Base-by-base conservation (phyloP, 1,284 basidiomycete species). In the Volvariella surrecta region DNA sequence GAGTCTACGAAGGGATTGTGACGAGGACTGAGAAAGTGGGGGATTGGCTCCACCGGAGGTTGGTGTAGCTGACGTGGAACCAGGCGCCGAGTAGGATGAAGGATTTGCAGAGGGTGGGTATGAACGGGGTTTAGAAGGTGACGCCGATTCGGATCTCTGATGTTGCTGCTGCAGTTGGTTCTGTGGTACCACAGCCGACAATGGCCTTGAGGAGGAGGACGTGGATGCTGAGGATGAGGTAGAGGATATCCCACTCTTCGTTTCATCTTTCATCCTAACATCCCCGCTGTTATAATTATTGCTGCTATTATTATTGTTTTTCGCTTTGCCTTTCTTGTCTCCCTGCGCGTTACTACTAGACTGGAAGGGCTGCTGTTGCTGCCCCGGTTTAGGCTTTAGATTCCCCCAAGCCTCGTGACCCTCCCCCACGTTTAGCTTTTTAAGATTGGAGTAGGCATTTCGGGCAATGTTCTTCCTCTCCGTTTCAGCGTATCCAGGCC, bases 391-490 rank as follows among this genome's bases (percentile, higher is more conserved):
- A 4, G 34, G 34, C n/a, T 35, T 35, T 7, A 19, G 6, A 19
- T 7, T 7, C 13, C 15, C 56, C 82, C 82, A 85, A 6, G 64
- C 58, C 3, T 75, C 66, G 58, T 84, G 75, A 10, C 60, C 64
- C 40, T 76, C 67, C 4, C 76, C 72, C 48, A 82, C 73, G 30
- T 66, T 67, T 38, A 83, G 59, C 6, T 54, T 56, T 20, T 58
- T 61, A 51, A 80, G 68, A 2, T 62, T 68, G 15, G 59, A 45
- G 34, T 74, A 65, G 2, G 73, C 79, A 21, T 65, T 61, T 30
- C 74, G 68, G 1, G 73, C 67, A 53, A 83, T 62, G 11, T 47
- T 50, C 2, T 56, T 60, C 1, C 72, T 67, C 37, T 77, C 73
- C 1, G 60, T 40, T 15, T 73, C 66, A 0, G 62, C 60, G 17